phyloP scores from a whole-genome alignment of 441 rosid species.

The Pelargonium myrrhifolium region DNA sequence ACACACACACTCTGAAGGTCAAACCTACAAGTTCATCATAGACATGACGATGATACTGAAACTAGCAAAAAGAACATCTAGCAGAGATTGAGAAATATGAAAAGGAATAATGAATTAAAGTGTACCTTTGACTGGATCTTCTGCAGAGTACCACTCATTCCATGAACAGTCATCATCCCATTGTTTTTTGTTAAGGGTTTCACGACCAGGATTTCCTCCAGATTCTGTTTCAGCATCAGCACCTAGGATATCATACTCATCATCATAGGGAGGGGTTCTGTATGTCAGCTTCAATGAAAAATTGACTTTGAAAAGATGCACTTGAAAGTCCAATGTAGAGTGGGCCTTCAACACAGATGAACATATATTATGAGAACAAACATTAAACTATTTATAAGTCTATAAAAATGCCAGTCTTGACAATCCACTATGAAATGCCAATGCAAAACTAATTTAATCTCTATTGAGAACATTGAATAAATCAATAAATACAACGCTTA shows the following conservation, averaged over 20 bases:
- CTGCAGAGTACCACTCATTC: constrained; percentile 99
- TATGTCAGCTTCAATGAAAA: constrained; percentile 84
- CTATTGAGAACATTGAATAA: not conserved
- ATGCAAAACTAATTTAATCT: not conserved
- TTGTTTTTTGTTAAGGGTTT: constrained; percentile 43
- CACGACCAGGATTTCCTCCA: constrained; percentile 36
- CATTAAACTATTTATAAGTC: not conserved
- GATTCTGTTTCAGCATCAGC: constrained; percentile 43
- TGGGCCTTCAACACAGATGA: constrained; percentile 60
- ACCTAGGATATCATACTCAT: constrained; percentile 46
- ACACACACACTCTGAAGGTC: not conserved
- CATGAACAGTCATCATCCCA: constrained; percentile 99
- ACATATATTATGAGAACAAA: constrained; percentile 7
- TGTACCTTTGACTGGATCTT: constrained; percentile 82
- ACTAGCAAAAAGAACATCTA: constrained; percentile 9
- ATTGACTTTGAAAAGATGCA: constrained; percentile 65
- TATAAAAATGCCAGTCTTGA: constrained; percentile 6
- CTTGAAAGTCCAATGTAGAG: constrained; percentile 60
- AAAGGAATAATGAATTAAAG: constrained; percentile 7
- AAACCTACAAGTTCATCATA: not conserved
- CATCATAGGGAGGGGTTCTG: constrained; percentile 59
- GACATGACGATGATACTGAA: constrained; percentile 2
- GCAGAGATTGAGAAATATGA: not conserved
- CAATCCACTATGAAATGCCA: not conserved
- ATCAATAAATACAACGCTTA: not conserved